Conservation (phyloP, 352 stramenopile species). For the Aphanomyces astaci region DNA sequence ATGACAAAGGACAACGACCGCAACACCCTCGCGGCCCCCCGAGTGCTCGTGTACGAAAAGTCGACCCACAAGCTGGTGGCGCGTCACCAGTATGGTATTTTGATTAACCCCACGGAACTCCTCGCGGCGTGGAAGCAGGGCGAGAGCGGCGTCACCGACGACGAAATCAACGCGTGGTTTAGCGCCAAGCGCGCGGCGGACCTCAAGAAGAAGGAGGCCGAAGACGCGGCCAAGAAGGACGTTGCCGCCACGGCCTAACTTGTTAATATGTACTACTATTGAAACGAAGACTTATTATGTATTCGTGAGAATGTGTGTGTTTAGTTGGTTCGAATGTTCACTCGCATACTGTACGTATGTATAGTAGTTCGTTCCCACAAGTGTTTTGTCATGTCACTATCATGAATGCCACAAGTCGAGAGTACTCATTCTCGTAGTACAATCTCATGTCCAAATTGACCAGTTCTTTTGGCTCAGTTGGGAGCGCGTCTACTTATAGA, state of each 20-base stretch:
- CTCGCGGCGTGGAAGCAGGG: neutral
- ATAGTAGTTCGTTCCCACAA: too few species aligned
- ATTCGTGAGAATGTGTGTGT: too few species aligned
- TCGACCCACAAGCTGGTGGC: neutral
- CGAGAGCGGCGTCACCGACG: neutral
- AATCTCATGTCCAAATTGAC: too few species aligned
- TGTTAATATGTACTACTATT: neutral
- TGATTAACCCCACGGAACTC: neutral
- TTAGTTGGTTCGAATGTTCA: too few species aligned
- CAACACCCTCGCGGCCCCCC: neutral
- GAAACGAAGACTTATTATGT: too few species aligned
- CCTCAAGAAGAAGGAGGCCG: neutral
- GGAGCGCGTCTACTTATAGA: too few species aligned
- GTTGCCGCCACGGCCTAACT: neutral
- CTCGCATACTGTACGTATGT: too few species aligned
- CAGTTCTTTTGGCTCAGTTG: too few species aligned
- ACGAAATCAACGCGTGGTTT: neutral
- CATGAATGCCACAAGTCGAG: too few species aligned
- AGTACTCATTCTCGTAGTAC: too few species aligned
- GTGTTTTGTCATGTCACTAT: too few species aligned
- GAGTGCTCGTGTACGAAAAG: conserved; percentile 2
- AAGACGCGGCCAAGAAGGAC: neutral
- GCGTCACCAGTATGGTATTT: neutral
- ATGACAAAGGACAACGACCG: neutral
- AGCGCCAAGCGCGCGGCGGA: neutral